Base-by-base conservation (phyloP, 108 stramenopile species). In the Nannochloropsis salina region DNA sequence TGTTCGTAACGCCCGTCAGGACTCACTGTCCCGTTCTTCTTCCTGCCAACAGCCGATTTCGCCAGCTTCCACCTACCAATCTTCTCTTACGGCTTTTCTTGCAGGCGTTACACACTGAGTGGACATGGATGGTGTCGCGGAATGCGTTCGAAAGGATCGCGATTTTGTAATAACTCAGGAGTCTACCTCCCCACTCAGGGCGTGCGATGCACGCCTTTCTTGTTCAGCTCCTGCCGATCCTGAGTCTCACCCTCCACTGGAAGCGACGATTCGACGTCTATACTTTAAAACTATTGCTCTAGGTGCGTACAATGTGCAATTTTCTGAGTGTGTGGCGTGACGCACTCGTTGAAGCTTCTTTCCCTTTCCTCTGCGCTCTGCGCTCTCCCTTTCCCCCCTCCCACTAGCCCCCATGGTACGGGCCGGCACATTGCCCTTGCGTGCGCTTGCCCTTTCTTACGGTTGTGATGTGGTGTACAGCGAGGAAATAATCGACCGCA, bases 401-500 rank as follows among this genome's bases (percentile, higher is more conserved):
- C 61, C 2, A 4, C 15, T n/a, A 74, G 96, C 95, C 42, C 96
- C 95, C 18, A 97, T 97, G 96, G 95, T 97, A 43, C 92, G 96
- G 2, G 95, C 95, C 12, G 94, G 94, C 21, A 96, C 96, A 42
- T 95, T 94, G 9, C 96, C 98, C 5, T 90, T 98, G 12, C 94
- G 98, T 44, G 88, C 90, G 2, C 92, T 97, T 3, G 95, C 97
- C 44, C 88, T 97, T 31, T 81, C 90, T 5, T 95, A 98, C 89
- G 97, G 96, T 15, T 96, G 96, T 44, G 93, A 96, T 87, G 86
- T 96, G 41, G 93, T 94, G 0, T 98, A 94, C 91, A 93, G 95
- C 43, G 98, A 99, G 92, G 98, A 99, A 89, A 86, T 98, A 44
- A 92, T 99, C 86, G 98, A 98, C 91, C 92, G 96, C 18, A 90